These are phyloP conservation scores for Sutorius eximius DNA, from an alignment of 1,284 basidiomycete species.

Conservation along the genomic window DNA sequence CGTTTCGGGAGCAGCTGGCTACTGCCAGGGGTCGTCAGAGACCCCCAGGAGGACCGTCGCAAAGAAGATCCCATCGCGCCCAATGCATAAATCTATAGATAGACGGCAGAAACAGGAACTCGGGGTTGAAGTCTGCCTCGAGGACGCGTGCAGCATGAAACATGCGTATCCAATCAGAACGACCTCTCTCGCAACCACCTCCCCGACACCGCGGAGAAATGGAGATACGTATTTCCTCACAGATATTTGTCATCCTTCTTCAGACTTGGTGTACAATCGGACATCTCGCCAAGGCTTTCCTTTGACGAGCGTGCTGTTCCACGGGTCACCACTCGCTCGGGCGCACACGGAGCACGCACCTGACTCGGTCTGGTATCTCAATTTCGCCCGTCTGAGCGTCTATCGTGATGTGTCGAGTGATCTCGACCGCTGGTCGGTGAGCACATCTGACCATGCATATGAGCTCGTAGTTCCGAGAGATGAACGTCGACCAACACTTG, in stretches of 20 bases:
- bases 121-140: conserved; percentile 27
- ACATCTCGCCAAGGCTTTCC: conserved; percentile 57
- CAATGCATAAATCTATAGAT: conserved; percentile 29
- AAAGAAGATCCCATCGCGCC: conserved; percentile 19
- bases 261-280: conserved; percentile 28
- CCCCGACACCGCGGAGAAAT: conserved; percentile 25
- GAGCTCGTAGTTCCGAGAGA: conserved; percentile 3
- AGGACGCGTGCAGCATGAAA: conserved; percentile 28
- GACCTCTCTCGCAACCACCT: conserved; percentile 3
- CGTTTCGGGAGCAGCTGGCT: conserved; percentile 29
- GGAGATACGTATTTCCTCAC: conserved; percentile 8
- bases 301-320: conserved; percentile 43
- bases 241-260: conserved; percentile 9
- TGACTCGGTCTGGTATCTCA: conserved; percentile 47
- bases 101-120: conserved; percentile 35
- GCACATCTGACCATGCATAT: conserved; percentile 50
- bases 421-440: conserved; percentile 63
- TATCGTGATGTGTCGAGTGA: conserved; percentile 60
- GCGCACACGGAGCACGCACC: conserved; percentile 36
- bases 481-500: conserved; percentile 52
- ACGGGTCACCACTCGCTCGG: conserved; percentile 6
- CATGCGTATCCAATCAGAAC: conserved; percentile 20
- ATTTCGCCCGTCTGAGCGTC: conserved; percentile 64
- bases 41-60: conserved; percentile 16
- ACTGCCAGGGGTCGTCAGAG: conserved; percentile 18